Conservation (phyloP, 2,329 filamentous ascomycete genomes). For the Magnaporthiopsis incrustans region DNA sequence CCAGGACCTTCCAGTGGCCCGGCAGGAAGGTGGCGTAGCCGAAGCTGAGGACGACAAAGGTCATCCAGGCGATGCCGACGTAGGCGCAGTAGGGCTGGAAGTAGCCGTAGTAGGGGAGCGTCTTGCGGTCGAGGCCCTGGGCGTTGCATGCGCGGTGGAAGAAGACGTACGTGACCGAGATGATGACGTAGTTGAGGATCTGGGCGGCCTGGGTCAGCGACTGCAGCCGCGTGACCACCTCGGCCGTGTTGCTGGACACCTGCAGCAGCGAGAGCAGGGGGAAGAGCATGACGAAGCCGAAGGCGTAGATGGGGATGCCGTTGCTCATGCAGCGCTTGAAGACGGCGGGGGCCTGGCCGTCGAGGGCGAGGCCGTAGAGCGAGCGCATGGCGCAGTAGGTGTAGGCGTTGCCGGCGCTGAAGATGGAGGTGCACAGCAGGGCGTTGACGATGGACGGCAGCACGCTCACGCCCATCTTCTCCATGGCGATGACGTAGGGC, state of each 20-base stretch:
- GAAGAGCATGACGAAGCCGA: constrained; percentile 49
- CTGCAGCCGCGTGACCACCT: constrained; percentile 53
- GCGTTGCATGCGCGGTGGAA: constrained; percentile 48
- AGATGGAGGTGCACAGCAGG: constrained; percentile 50
- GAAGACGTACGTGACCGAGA: constrained; percentile 48
- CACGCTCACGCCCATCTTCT: constrained; percentile 41
- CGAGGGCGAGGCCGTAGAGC: constrained; percentile 50
- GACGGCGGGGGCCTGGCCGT: constrained; percentile 44
- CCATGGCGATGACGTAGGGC: constrained; percentile 48
- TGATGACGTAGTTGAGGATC: constrained; percentile 49
- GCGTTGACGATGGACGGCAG: constrained; percentile 56
- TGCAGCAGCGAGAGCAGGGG: constrained; percentile 57
- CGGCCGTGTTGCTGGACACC: constrained; percentile 43
- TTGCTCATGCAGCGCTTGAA: constrained; percentile 45
- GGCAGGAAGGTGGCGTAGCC: constrained; percentile 44
- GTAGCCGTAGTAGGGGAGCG: constrained; percentile 47
- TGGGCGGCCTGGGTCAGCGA: constrained; percentile 53
- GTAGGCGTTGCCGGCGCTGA: constrained; percentile 54
- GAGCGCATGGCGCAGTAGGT: constrained; percentile 54
- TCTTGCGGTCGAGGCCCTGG: constrained; percentile 44
- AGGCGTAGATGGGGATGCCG: constrained; percentile 58
- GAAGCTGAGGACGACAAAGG: constrained; percentile 38
- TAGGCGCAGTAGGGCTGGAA: constrained; percentile 49
- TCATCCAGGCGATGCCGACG: constrained; percentile 33
- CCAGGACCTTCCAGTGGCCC: constrained; percentile 34